Conservation (phyloP, 495 filamentous ascomycete genomes). For the Penicillium malachiteum region DNA sequence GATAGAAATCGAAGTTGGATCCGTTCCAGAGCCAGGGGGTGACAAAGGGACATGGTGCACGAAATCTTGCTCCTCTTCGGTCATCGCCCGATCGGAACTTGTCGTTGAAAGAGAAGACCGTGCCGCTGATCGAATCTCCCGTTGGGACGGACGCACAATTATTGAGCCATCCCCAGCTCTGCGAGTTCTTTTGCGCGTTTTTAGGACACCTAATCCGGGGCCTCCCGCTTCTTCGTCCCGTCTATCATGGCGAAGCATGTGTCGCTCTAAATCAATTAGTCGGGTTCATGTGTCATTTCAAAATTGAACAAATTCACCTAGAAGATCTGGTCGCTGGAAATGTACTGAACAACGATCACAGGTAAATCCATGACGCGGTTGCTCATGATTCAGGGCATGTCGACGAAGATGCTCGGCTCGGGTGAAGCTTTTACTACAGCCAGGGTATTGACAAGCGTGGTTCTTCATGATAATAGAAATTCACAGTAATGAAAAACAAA, state of each 20-base stretch:
- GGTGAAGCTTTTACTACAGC: slow-evolving; percentile 56
- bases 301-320: slow-evolving; percentile 33
- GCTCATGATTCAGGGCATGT: slow-evolving; percentile 55
- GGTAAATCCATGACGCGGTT: slow-evolving; percentile 48
- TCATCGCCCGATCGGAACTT: slow-evolving; percentile 16
- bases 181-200: slow-evolving; percentile 61
- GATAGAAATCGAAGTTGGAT: slow-evolving; percentile 23
- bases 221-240: slow-evolving; percentile 62
- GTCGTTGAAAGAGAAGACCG: slow-evolving; percentile 11
- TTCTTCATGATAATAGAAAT: slow-evolving; percentile 23
- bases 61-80: slow-evolving; percentile 17
- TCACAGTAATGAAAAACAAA: background rate
- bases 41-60: slow-evolving; percentile 26
- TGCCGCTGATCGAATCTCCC: slow-evolving; percentile 18
- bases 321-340: slow-evolving; percentile 54
- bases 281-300: background rate
- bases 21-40: slow-evolving; percentile 31
- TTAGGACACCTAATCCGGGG: slow-evolving; percentile 53
- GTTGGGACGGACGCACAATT: slow-evolving; percentile 38
- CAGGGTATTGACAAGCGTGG: slow-evolving; percentile 45
- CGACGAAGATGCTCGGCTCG: slow-evolving; percentile 59
- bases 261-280: slow-evolving; percentile 44
- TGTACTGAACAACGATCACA: slow-evolving; percentile 57
- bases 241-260: slow-evolving; percentile 58
- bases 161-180: slow-evolving; percentile 57